These are phyloP conservation scores for Mrakia gelida DNA, from an alignment of 768 basidiomycete genomes.

Conservation along the genomic window DNA sequence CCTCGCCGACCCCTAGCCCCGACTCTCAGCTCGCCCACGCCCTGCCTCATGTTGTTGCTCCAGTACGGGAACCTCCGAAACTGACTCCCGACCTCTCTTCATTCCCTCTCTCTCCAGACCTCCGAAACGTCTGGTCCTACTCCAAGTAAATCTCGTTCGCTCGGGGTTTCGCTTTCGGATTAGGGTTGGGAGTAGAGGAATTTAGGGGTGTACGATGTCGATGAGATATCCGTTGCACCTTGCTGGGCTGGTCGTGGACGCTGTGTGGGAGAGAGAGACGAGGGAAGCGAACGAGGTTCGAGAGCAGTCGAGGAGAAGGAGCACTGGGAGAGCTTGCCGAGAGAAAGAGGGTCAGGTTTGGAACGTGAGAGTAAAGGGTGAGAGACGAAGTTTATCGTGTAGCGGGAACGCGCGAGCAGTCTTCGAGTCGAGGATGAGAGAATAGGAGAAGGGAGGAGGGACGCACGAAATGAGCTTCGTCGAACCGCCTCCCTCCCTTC, in stretches of 20 bases:
- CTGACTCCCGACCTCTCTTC: not conserved
- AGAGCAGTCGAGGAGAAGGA: not conserved
- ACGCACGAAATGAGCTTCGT: not conserved
- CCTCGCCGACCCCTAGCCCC: too few relatives aligned
- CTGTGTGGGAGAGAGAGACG: not conserved
- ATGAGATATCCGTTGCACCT: slow-evolving; percentile 6
- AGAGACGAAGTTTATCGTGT: not conserved
- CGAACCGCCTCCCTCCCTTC: too few relatives aligned
- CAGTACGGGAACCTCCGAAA: not conserved
- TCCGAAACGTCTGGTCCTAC: slow-evolving; percentile 94
- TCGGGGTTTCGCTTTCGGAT: not conserved
- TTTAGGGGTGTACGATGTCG: not conserved
- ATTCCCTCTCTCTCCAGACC: slow-evolving; percentile 54
- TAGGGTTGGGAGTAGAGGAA: slow-evolving; percentile 13
- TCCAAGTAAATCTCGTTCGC: slow-evolving; percentile 61
- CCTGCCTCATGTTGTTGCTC: not conserved
- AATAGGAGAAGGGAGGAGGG: not conserved
- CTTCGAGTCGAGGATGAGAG: not conserved
- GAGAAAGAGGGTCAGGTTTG: not conserved
- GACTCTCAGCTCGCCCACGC: too few relatives aligned
- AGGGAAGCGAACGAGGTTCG: not conserved
- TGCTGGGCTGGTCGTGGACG: not conserved
- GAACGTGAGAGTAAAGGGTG: not conserved
- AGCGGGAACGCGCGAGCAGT: too few relatives aligned
- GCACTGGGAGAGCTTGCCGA: not conserved